A percentile compares a stretch with the other conserved stretches of the same genome.
Evolutionary conservation across 176 grass and related monocot genomes (phyloP).

Genomic region (Saccharum officinarum): DNA sequence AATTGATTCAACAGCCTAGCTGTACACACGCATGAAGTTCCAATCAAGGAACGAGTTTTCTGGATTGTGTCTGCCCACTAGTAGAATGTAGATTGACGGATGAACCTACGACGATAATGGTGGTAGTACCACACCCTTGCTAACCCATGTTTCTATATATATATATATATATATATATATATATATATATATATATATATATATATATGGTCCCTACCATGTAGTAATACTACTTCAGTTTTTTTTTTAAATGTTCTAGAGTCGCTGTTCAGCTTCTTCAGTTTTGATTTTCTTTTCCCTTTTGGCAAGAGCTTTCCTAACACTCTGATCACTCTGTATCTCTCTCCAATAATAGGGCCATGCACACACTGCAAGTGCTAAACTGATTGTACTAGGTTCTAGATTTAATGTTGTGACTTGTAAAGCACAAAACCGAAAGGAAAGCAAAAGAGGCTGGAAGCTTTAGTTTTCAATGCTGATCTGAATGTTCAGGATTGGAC

Average conservation of each 20-base stretch:
- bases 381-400: slow-evolving; percentile 22
- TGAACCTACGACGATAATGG: background rate
- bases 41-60: background rate
- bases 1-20: background rate
- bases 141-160: background rate
- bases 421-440: slow-evolving; percentile 24
- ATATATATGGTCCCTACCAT: too few species aligned
- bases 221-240: too few species aligned
- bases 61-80: background rate
- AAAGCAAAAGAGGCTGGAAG: background rate
- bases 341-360: background rate
- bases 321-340: background rate
- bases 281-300: background rate
- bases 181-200: too few species aligned
- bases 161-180: too few species aligned
- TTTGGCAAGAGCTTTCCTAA: slow-evolving; percentile 6
- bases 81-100: background rate
- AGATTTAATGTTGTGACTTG: slow-evolving; percentile 16
- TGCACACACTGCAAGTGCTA: background rate
- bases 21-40: background rate
- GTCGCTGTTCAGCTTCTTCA: background rate
- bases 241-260: background rate
- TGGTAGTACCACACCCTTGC: background rate
- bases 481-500: slow-evolving; percentile 3
- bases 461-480: slow-evolving; percentile 32